phyloP scores from a whole-genome alignment of 2,329 filamentous ascomycete species.

The Fusarium verrucosum region DNA sequence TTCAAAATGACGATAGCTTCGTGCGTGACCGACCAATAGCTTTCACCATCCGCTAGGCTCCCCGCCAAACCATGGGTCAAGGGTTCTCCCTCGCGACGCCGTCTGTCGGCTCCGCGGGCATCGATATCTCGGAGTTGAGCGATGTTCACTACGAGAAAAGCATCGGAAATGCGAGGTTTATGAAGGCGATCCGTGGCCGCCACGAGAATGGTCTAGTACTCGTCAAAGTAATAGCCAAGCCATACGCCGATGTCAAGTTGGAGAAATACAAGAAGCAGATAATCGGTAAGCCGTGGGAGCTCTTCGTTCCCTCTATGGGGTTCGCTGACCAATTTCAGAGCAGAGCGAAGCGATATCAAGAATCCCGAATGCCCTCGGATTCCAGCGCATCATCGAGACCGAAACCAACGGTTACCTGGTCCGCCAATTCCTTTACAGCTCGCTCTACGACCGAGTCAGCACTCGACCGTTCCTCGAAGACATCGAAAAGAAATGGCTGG shows the following conservation, averaged over 20 bases:
- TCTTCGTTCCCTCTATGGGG: too few species aligned
- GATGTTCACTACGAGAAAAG: constrained; percentile 93
- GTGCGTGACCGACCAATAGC: constrained; percentile 39
- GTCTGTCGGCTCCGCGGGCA: constrained; percentile 89
- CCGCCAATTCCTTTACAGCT: constrained; percentile 94
- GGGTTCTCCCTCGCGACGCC: constrained; percentile 94
- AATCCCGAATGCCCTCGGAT: constrained; percentile 89
- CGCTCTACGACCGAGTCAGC: constrained; percentile 95
- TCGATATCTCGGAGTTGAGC: constrained; percentile 90
- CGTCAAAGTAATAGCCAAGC: constrained; percentile 95
- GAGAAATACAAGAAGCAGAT: constrained; percentile 81
- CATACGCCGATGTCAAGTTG: constrained; percentile 82
- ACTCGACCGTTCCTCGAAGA: constrained; percentile 96
- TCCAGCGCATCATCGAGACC: constrained; percentile 91
- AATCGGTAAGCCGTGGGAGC: constrained; percentile 63
- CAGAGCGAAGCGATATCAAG: constrained; percentile 82
- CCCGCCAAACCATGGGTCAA: constrained; percentile 78
- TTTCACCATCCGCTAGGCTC: constrained; percentile 31
- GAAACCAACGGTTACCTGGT: constrained; percentile 91
- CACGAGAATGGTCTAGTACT: constrained; percentile 92
- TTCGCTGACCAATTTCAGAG: constrained; percentile 57
- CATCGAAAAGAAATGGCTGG: constrained; percentile 98
- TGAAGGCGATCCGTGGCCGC: constrained; percentile 93
- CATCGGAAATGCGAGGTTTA: constrained; percentile 89
- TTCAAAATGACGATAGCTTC: constrained; percentile 42